Evolutionary conservation across 2,329 filamentous ascomycete species (phyloP).

Genomic region (Catunica adiposa): DNA sequence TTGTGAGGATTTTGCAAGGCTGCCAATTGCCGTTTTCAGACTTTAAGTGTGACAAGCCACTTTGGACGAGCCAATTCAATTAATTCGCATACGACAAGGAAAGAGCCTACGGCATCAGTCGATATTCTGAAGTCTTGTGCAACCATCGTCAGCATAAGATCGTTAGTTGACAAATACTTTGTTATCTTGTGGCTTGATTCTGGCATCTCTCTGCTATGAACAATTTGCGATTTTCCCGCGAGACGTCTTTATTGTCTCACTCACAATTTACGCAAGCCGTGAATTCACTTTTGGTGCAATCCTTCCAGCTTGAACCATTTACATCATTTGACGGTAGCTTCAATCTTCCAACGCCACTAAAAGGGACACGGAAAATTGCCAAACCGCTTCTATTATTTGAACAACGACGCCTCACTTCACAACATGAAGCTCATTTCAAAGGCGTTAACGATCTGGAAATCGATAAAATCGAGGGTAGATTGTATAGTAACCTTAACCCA

Average conservation of each 20-base stretch:
- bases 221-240: constrained; percentile 62
- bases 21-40: constrained; percentile 1
- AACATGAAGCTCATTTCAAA: constrained; percentile 46
- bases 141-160: too few species aligned
- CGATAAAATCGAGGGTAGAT: constrained; percentile 65
- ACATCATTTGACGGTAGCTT: constrained; percentile 49
- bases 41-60: neutral
- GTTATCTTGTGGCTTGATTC: too few species aligned
- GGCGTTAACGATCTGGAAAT: constrained; percentile 67
- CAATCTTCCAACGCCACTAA: neutral
- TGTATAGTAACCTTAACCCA: constrained; percentile 29
- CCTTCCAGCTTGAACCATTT: constrained; percentile 49
- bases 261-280: constrained; percentile 48
- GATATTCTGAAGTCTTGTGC: neutral
- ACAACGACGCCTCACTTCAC: neutral
- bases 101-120: too few species aligned
- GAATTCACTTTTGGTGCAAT: constrained; percentile 47
- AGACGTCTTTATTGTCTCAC: constrained; percentile 49
- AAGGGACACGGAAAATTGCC: neutral
- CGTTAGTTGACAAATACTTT: too few species aligned
- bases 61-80: neutral
- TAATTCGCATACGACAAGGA: too few species aligned
- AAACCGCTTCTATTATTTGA: neutral
- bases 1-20: constrained; percentile 3
- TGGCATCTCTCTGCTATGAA: constrained; percentile 34